Base-by-base conservation (phyloP, 768 basidiomycete species). In the Glaciozyma antarctica region DNA sequence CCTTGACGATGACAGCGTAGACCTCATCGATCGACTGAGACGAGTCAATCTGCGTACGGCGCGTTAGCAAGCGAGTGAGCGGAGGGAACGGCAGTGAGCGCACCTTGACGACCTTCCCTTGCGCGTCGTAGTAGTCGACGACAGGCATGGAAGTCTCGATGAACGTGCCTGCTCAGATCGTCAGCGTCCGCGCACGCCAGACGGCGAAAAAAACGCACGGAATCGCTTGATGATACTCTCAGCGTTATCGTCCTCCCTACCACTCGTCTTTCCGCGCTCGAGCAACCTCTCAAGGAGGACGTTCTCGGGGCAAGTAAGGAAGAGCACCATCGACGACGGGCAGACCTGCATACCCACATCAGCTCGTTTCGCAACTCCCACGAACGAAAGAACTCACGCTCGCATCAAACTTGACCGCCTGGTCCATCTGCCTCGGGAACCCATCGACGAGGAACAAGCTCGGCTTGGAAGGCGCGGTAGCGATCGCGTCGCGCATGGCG, bases 401-500 rank as follows among this genome's bases (percentile, higher is more conserved):
- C 71, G 88, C 80, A 73, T 98, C 94, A 74, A 97, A 99, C 75
- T 85, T 85, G 73, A 86, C 66, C 0, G 93, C 94, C 78, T 99
- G 95, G 76, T 99, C 95, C 91, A 98, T 92, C 81, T 98, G 92
- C 66, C 94, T 83, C 61, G 94, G 95, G 78, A 98, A 98, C 2
- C 94, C 95, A 69, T 99, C 94, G 67, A 99, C 86, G 72, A 98
- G 81, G 81, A 98, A 99, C 54, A 90, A 85, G 43, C 58, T 63
- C 30, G 89, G 90, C 60, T 78, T 79, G 30, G 86, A 88, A 41
- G 82, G 78, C 85, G 43, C 52, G 45, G 38, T 61, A 45, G 44
- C 45, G 24, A 69, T 55, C 13, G 63, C 83, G 48, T 77, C 82
- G 28, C 76, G 73, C 88, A 99, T 98, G 12, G 94, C 92, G 74